phyloP scores from a whole-genome alignment of 2,329 filamentous ascomycete genomes.

The Fusarium dimerum region DNA sequence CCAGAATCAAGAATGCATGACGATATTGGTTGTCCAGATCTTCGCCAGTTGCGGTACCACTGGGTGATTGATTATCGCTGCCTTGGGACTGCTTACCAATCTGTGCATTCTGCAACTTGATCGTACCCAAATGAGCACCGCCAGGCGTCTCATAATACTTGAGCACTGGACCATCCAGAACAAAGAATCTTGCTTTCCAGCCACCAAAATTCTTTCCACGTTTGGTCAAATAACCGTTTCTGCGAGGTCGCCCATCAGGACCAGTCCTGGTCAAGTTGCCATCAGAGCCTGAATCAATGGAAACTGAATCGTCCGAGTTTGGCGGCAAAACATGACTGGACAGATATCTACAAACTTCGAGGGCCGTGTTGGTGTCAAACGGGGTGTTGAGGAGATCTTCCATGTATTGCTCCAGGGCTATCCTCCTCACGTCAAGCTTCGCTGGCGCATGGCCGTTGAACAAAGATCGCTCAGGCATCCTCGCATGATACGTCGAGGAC shows the following conservation, averaged over 20 bases:
- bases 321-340: conserved; percentile 67
- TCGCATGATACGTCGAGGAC: conserved; percentile 69
- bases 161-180: conserved; percentile 62
- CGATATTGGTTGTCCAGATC: conserved; percentile 92
- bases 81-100: conserved; percentile 82
- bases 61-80: conserved; percentile 57
- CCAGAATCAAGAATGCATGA: conserved; percentile 91
- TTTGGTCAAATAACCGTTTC: conserved; percentile 93
- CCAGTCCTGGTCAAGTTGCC: conserved; percentile 44
- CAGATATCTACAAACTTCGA: conserved; percentile 85
- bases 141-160: conserved; percentile 92
- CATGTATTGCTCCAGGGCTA: conserved; percentile 81
- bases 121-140: conserved; percentile 86
- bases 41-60: conserved; percentile 57
- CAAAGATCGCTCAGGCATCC: conserved; percentile 78
- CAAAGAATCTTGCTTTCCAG: conserved; percentile 82
- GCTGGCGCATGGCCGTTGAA: conserved; percentile 93
- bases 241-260: conserved; percentile 67
- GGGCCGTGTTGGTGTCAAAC: conserved; percentile 73
- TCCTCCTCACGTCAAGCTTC: conserved; percentile 83
- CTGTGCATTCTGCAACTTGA: conserved; percentile 86
- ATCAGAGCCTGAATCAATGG: conserved; percentile 26
- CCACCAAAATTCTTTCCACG: conserved; percentile 98
- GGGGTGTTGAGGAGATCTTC: conserved; percentile 81
- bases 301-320: conserved; percentile 56